phyloP scores from a whole-genome alignment of 2,329 filamentous ascomycete species.

The Neopestalotiopsis rosae region DNA sequence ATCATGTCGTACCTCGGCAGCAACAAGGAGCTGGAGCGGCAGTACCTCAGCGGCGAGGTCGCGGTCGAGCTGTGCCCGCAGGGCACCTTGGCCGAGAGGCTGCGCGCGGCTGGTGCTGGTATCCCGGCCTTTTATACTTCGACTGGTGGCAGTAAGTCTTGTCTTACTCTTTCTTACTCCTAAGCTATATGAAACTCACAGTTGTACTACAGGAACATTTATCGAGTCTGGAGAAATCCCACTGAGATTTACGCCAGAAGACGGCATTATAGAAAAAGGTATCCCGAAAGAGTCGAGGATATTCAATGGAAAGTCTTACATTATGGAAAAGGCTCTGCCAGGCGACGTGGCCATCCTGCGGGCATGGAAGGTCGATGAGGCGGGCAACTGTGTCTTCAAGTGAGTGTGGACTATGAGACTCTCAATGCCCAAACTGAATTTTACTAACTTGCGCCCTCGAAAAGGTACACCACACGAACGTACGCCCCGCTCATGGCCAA shows the following conservation, averaged over 20 bases:
- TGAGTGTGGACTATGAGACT: conserved; percentile 37
- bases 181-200: background rate
- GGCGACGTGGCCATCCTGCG: conserved; percentile 80
- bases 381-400: conserved; percentile 81
- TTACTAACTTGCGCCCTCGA: too few relatives aligned
- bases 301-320: conserved; percentile 74
- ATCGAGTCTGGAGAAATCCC: conserved; percentile 74
- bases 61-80: conserved; percentile 79
- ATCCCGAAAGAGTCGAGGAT: conserved; percentile 72
- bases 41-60: conserved; percentile 76
- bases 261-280: conserved; percentile 66
- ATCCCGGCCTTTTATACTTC: conserved; percentile 84
- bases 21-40: conserved; percentile 77
- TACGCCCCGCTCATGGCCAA: conserved; percentile 83
- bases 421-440: too few relatives aligned
- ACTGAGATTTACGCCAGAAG: conserved; percentile 60
- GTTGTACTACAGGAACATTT: conserved; percentile 55
- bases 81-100: conserved; percentile 74
- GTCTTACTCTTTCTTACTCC: too few relatives aligned
- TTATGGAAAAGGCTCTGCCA: conserved; percentile 78
- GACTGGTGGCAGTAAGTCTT: conserved; percentile 66
- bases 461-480: conserved; percentile 73
- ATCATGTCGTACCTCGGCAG: conserved; percentile 78
- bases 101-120: conserved; percentile 75
- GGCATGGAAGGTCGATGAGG: conserved; percentile 77